Evolutionary conservation across 225 moss, liverwort and hornwort genomes (phyloP), one percentile per base, ranked within the genome.

Genomic region (Sphagnum tenellum): DNA sequence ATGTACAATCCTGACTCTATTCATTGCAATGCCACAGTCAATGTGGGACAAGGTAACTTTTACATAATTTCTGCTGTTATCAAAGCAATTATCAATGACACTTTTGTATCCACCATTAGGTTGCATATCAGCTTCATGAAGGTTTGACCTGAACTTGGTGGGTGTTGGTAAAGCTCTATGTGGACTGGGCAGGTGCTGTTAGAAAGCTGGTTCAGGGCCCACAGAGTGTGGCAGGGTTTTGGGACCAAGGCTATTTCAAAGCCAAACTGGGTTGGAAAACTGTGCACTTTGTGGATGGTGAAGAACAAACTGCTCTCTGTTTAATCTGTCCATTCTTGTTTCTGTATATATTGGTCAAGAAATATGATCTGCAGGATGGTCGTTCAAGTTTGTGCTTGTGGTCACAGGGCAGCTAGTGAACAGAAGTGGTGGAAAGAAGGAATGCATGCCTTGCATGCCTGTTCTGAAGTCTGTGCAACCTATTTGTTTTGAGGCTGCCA

Each of bases 1-100:
- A 74, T 96, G 96, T 79, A 92, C 96, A 53, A 96, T 96, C 68
- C 80, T 96, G 47, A 96, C 90, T 45, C 87, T 96, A 58, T 89
- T 90, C 69, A 64, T 96, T 66, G 84, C 92, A 60, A 92, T 96
- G 96, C 85, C 88, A 49, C 82, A 87, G 47, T 67, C 74, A 44
- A 81, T 79, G 72, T 96, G 96, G 96, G 77, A 92, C 66, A 68
- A 80, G 75, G 89, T 96, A 74, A 9, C 52, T 52, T 52, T 52
- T 52, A 5, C 7, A 52, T 52, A 9, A 52, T 52, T 52, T 5
- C 52, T 52, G 52, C 9, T 52, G 52, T 9, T 9, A 5, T 52
- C 52, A 5, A 9, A 52, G 48, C 59, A 52, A 52, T 52, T 52
- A 6, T 52, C 7, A 5, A 9, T 52, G 52, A 9, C 76, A 29